Evolutionary conservation across 805 yeast species (phyloP).

Genomic region (Priceomyces haplophilus): DNA sequence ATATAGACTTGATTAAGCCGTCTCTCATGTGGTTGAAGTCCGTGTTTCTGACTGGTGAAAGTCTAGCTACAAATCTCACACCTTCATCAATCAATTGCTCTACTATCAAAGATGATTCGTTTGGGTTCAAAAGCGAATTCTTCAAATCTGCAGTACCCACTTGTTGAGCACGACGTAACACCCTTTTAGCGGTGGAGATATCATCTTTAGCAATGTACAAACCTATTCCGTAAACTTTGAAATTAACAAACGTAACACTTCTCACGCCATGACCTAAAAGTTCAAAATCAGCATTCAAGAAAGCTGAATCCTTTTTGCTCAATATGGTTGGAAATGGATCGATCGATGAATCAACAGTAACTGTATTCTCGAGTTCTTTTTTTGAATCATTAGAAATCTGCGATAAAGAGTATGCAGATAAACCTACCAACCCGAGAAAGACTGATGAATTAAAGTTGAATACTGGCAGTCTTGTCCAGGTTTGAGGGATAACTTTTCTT

Average conservation of each 20-base stretch:
- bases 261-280: constrained; percentile 80
- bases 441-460: background rate
- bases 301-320: constrained; percentile 10
- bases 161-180: constrained; percentile 20
- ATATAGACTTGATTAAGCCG: constrained; percentile 78
- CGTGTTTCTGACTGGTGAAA: constrained; percentile 85
- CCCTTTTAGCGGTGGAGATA: constrained; percentile 24
- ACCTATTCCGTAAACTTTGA: constrained; percentile 87
- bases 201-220: constrained; percentile 71
- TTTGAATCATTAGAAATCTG: constrained; percentile 3
- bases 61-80: constrained; percentile 65
- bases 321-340: constrained; percentile 43
- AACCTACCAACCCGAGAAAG: constrained; percentile 1
- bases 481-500: background rate
- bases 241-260: constrained; percentile 73
- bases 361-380: constrained; percentile 16
- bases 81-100: constrained; percentile 56
- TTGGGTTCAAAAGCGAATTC: constrained; percentile 39
- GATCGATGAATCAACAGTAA: constrained; percentile 50
- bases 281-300: constrained; percentile 39
- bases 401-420: constrained; percentile 3
- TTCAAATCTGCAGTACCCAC: constrained; percentile 23
- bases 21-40: constrained; percentile 88
- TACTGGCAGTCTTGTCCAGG: background rate
- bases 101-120: constrained; percentile 51